Evolutionary conservation across 352 stramenopile genomes (phyloP).

Genomic region (Pythium graminicola): DNA sequence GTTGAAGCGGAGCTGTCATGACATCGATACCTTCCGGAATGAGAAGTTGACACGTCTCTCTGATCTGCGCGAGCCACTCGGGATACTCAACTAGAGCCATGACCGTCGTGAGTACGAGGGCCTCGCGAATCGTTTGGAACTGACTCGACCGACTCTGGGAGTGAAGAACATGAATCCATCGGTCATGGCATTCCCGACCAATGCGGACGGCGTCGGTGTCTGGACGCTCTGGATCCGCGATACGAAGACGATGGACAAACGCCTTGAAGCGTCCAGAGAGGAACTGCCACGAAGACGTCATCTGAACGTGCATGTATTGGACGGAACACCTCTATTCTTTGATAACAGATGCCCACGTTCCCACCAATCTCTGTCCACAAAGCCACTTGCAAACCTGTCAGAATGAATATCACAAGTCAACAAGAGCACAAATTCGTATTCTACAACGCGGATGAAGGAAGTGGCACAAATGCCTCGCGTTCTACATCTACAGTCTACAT

Average conservation of each 20-base stretch:
- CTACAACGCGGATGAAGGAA: too few species aligned
- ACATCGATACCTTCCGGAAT: not conserved
- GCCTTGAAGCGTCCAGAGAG: not conserved
- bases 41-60: not conserved
- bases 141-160: not conserved
- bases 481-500: not conserved
- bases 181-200: not conserved
- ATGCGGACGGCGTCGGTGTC: conserved; percentile 5
- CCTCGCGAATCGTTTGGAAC: conserved; percentile 5
- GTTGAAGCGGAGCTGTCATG: not conserved
- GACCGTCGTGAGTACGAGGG: not conserved
- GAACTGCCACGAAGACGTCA: not conserved
- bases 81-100: not conserved
- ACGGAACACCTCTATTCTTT: not conserved
- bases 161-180: not conserved
- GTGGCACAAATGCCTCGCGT: not conserved
- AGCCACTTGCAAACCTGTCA: too few species aligned
- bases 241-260: not conserved
- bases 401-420: too few species aligned
- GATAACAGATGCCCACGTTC: too few species aligned
- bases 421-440: too few species aligned
- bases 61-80: not conserved
- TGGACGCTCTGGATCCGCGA: not conserved
- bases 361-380: too few species aligned
- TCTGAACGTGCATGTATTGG: not conserved